These are phyloP conservation scores for Aspergillus heteromorphus DNA, from an alignment of 495 filamentous ascomycete genomes.

Conservation along the genomic window DNA sequence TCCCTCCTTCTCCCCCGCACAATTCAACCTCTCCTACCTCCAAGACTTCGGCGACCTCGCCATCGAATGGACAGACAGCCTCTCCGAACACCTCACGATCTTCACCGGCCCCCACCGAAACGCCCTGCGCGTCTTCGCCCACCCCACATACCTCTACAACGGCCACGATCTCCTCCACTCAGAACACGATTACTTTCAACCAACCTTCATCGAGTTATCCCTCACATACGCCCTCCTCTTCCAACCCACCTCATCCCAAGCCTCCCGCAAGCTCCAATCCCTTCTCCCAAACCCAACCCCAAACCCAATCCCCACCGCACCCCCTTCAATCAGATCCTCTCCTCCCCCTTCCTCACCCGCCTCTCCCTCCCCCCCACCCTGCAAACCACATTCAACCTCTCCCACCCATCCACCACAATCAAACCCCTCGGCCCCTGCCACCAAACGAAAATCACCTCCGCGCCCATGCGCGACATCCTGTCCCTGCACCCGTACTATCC, in stretches of 20 bases:
- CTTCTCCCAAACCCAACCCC: not conserved
- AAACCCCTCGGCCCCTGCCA: not conserved
- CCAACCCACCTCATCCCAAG: not conserved
- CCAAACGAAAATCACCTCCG: not conserved
- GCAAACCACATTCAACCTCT: not conserved
- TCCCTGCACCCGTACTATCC: not conserved
- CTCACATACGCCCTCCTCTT: not conserved
- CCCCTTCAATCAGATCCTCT: not conserved
- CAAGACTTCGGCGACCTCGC: not conserved
- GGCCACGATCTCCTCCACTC: not conserved
- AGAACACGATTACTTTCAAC: not conserved
- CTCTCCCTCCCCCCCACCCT: not conserved
- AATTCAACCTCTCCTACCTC: not conserved
- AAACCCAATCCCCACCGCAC: not conserved
- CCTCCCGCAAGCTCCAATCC: not conserved
- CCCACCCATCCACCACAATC: not conserved
- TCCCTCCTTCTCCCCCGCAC: not conserved
- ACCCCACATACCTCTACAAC: not conserved
- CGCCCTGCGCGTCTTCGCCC: not conserved
- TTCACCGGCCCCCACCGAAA: not conserved
- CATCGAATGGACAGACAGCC: not conserved
- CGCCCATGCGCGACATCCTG: not conserved
- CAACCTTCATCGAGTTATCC: not conserved
- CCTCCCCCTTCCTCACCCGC: not conserved
- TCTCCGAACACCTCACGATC: not conserved